phyloP scores from a whole-genome alignment of 495 filamentous ascomycete genomes.

The Copromyces sp. region DNA sequence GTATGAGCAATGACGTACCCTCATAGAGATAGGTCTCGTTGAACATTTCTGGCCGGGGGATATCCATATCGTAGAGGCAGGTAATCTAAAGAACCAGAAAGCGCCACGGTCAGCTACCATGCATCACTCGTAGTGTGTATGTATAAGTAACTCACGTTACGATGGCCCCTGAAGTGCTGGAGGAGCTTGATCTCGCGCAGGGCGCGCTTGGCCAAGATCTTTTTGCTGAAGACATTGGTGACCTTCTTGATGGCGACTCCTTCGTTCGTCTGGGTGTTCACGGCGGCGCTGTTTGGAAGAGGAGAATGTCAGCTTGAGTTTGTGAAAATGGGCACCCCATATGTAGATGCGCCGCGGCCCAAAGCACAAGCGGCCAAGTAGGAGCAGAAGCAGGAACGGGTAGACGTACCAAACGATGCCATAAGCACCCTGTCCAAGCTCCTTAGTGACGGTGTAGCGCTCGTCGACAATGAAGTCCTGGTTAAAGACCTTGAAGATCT shows the following conservation, averaged over 20 bases:
- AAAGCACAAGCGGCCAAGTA: not conserved
- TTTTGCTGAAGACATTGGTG: slow-evolving; percentile 99
- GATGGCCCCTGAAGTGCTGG: slow-evolving; percentile 86
- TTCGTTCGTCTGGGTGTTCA: slow-evolving; percentile 81
- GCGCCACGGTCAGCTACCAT: slow-evolving; percentile 3
- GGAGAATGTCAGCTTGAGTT: not conserved
- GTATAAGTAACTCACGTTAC: slow-evolving; percentile 35
- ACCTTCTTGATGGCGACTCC: slow-evolving; percentile 99
- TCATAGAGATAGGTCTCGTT: slow-evolving; percentile 99
- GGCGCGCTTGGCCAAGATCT: slow-evolving; percentile 96
- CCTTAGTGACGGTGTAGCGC: slow-evolving; percentile 96
- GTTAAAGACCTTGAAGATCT: slow-evolving; percentile 99
- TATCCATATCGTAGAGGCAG: slow-evolving; percentile 99
- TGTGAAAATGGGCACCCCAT: not conserved
- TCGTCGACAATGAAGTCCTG: slow-evolving; percentile 99
- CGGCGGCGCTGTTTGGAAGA: slow-evolving; percentile 58
- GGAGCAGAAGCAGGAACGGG: not conserved
- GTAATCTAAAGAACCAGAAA: slow-evolving; percentile 58
- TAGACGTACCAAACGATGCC: slow-evolving; percentile 88
- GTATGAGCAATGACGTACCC: slow-evolving; percentile 44
- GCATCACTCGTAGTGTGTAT: not conserved
- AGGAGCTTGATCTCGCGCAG: slow-evolving; percentile 96
- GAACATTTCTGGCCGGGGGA: slow-evolving; percentile 94
- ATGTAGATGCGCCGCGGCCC: not conserved
- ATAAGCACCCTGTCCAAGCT: slow-evolving; percentile 94